These are phyloP conservation scores for Glarea lozoyensis DNA, from an alignment of 495 filamentous ascomycete genomes.

Conservation along the genomic window DNA sequence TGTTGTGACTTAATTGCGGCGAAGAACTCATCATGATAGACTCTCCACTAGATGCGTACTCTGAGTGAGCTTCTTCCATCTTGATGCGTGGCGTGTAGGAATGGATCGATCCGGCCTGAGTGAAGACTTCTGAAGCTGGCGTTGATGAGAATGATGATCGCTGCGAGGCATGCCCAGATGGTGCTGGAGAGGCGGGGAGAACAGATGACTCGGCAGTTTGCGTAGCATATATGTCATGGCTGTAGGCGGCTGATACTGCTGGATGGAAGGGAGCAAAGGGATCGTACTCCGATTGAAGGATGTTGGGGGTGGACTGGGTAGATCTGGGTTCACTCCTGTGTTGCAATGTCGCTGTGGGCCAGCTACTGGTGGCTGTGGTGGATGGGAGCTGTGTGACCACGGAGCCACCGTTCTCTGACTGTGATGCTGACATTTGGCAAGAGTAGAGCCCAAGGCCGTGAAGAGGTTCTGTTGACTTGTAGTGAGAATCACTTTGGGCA, in stretches of 20 bases:
- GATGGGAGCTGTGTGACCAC: constrained; percentile 6
- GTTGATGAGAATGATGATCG: constrained; percentile 31
- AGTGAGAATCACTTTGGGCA: constrained; percentile 20
- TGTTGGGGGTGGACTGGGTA: constrained; percentile 28
- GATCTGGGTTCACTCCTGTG: constrained; percentile 12
- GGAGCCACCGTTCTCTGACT: constrained; percentile 10
- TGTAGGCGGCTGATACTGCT: constrained; percentile 29
- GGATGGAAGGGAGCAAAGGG: constrained; percentile 37
- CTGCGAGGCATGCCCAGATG: constrained; percentile 23
- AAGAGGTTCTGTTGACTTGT: constrained; percentile 12
- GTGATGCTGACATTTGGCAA: constrained; percentile 16
- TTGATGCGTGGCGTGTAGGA: constrained; percentile 42
- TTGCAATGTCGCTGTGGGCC: constrained; percentile 11
- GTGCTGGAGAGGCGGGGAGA: constrained; percentile 19
- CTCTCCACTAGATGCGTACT: constrained; percentile 32
- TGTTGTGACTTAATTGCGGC: constrained; percentile 30
- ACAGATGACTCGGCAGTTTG: constrained; percentile 24
- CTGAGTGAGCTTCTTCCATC: constrained; percentile 35
- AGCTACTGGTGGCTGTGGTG: constrained; percentile 14
- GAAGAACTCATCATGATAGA: constrained; percentile 37
- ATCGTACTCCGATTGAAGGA: constrained; percentile 44
- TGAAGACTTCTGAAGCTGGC: constrained; percentile 30
- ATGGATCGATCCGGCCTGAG: constrained; percentile 18
- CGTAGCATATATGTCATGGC: constrained; percentile 38
- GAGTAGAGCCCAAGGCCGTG: constrained; percentile 19